These are phyloP conservation scores for Penicillium pancosmium DNA, from an alignment of 495 filamentous ascomycete species.

Conservation along the genomic window DNA sequence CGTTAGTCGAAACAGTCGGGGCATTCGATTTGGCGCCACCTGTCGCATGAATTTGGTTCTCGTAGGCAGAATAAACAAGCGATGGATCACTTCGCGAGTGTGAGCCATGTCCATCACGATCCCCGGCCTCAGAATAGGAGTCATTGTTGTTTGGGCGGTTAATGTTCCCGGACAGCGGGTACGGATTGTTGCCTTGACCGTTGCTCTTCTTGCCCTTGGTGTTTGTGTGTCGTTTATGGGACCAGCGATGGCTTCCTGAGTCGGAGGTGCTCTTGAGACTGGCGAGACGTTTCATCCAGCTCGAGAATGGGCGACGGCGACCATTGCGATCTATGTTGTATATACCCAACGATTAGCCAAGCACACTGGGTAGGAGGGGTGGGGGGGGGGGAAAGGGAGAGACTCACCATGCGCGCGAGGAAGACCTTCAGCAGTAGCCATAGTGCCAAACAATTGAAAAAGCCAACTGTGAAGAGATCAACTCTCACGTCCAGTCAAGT, in stretches of 20 bases:
- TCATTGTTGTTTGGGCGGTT: constrained; percentile 54
- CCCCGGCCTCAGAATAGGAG: constrained; percentile 37
- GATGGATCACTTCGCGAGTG: constrained; percentile 56
- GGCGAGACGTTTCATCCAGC: constrained; percentile 91
- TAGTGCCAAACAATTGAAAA: constrained; percentile 29
- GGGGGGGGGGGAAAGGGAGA: not conserved
- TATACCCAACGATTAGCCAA: constrained; percentile 22
- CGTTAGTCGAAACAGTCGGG: constrained; percentile 79
- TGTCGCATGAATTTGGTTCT: constrained; percentile 56
- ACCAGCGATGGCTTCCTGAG: constrained; percentile 47
- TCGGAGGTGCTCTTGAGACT: constrained; percentile 72
- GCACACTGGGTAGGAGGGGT: constrained; percentile 6
- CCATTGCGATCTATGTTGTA: constrained; percentile 59
- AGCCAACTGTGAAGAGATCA: not conserved
- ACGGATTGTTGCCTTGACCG: constrained; percentile 80
- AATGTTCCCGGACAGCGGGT: constrained; percentile 65
- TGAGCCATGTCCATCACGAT: constrained; percentile 31
- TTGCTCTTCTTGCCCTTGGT: constrained; percentile 60
- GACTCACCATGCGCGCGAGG: constrained; percentile 64
- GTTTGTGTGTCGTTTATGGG: constrained; percentile 51
- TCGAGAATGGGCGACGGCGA: constrained; percentile 84
- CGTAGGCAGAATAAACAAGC: constrained; percentile 59
- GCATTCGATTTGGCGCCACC: constrained; percentile 68
- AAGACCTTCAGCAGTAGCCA: constrained; percentile 71
- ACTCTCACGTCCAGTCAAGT: not conserved